Evolutionary conservation across 345 rosid genomes (phyloP).

Genomic region (Arabidopsis thaliana): TAIR10.1 NC_003076.8:25577501-25578000

Average conservation of each 20-base stretch:
- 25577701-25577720: conserved; percentile 30
- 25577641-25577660: conserved; percentile 18
- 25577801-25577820: conserved; percentile 90
- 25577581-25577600: conserved; percentile 2
- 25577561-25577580: conserved; percentile 5
- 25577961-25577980: conserved; percentile 75
- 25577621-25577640: conserved; percentile 5
- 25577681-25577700: background rate
- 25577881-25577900: conserved; percentile 22
- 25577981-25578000: conserved; percentile 99
- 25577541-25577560: conserved; percentile 10
- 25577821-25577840: conserved; percentile 93
- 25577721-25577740: conserved; percentile 27
- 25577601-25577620: conserved; percentile 17
- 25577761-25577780: conserved; percentile 79
- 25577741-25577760: conserved; percentile 65
- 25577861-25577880: conserved; percentile 15
- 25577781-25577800: conserved; percentile 96
- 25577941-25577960: conserved; percentile 8
- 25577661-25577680: conserved; percentile 11
- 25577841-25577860: conserved; percentile 69
- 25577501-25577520: conserved; percentile 13
- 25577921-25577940: conserved; percentile 1
- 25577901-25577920: conserved; percentile 19
- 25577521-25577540: background rate